Evolutionary conservation across 768 basidiomycete species (phyloP), one percentile per base, ranked within the genome.

Genomic region (Lanmaoa pseudosensibilis): DNA sequence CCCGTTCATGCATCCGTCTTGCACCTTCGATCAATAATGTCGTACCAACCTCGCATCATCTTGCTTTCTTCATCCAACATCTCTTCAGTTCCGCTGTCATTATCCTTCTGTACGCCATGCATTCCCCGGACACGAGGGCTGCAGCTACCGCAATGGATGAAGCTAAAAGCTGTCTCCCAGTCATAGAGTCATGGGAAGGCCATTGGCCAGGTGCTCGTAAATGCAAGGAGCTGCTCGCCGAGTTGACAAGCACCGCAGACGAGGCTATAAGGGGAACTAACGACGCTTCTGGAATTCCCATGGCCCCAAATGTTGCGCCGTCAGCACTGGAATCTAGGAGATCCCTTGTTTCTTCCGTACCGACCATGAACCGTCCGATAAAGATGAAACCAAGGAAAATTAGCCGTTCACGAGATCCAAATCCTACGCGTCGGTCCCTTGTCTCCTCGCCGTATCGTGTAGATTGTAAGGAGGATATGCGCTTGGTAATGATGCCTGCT

Each of bases 31-130:
- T 93, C 77, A 89, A 84, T 68, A 85, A 89, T 64, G 83, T 87
- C 46, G 90, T 94, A 2, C 90, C 92, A 10, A 80, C 88, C 13
- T 93, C 92, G 15, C 91, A 92, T 63, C 90, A 92, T 69, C 80
- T 93, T 43, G 90, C 91, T 5, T 91, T 92, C 73, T 92, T 89
- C 79, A 90, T 93, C 40, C 92, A 94, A 63, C 90, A 90, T 62
- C 78, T 94, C 23, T 93, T 93, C 77, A 92, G 90, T 65, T 93
- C 88, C 37, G 88, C 90, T 2, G 90, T 92, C 55, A 90, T 94
- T 67, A 84, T 92, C 54, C 73, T 93, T 51, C 76, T 94, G 8
- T 92, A 87, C 68, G 88, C 92, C 34, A 93, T 94, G 90, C 92
- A 92, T 69, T 82, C 85, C 5, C 66, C 84, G 2, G 91, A 93